A percentile compares a stretch with the other conserved stretches of the same genome.
phyloP scores from a whole-genome alignment of 768 basidiomycete genomes.

The Pleurotus cornucopiae region DNA sequence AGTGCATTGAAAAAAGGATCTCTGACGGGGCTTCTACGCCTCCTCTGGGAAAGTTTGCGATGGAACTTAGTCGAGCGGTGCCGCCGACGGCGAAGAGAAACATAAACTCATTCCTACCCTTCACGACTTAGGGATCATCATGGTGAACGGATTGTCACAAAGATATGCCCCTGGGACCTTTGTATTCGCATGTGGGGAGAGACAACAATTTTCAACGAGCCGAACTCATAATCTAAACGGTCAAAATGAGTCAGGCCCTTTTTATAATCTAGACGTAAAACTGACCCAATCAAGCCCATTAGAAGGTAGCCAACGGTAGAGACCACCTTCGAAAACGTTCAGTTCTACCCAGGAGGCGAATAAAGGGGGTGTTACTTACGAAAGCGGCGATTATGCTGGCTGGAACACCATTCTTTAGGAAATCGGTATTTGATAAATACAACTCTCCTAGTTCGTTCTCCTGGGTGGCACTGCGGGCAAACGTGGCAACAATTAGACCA shows the following conservation, averaged over 20 bases:
- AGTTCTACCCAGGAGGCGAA: neutral
- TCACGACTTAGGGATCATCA: no score
- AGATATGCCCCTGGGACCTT: no score
- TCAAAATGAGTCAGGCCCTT: neutral
- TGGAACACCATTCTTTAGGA: slow-evolving; percentile 90
- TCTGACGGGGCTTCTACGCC: no score
- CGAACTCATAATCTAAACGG: no score
- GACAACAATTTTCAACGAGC: no score
- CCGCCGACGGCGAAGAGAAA: no score
- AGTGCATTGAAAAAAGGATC: neutral
- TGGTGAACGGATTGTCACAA: no score
- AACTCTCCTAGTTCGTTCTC: slow-evolving; percentile 91
- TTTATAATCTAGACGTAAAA: slow-evolving; percentile 11
- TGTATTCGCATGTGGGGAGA: no score
- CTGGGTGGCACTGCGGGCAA: slow-evolving; percentile 68
- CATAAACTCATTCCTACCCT: no score
- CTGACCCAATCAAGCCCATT: slow-evolving; percentile 70
- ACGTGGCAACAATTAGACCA: slow-evolving; percentile 5
- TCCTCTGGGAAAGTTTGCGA: no score
- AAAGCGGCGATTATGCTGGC: slow-evolving; percentile 87
- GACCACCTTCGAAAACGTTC: slow-evolving; percentile 52
- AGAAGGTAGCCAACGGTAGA: slow-evolving; percentile 80
- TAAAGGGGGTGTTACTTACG: slow-evolving; percentile 37
- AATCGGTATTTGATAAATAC: slow-evolving; percentile 83
- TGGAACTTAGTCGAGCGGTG: no score